phyloP scores from a whole-genome alignment of 2,329 filamentous ascomycete species.

The Thielaviopsis euricoi region DNA sequence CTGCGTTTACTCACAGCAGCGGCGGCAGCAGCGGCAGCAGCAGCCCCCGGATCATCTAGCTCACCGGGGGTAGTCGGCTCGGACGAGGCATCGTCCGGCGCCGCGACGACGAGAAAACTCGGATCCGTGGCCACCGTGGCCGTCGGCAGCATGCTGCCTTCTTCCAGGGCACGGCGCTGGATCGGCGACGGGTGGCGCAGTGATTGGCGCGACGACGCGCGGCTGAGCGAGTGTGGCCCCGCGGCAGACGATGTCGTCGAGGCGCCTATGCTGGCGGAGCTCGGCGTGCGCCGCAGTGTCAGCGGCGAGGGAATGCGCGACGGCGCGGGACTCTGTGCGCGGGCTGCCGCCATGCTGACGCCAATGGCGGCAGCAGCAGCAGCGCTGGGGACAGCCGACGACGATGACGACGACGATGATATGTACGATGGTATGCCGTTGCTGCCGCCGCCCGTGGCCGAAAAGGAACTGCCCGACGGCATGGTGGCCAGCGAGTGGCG shows the following conservation, averaged over 20 bases:
- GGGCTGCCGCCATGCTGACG: neutral
- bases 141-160: slow-evolving; percentile 8
- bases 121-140: neutral
- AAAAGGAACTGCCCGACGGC: neutral
- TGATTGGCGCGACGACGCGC: slow-evolving; percentile 7
- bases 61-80: slow-evolving; percentile 26
- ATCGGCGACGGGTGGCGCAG: slow-evolving; percentile 9
- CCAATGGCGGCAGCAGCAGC: slow-evolving; percentile 13
- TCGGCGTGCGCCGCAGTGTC: slow-evolving; percentile 5
- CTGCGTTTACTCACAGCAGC: slow-evolving; percentile 13
- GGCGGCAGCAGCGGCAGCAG: no score
- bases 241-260: neutral
- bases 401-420: neutral
- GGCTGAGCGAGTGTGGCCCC: slow-evolving; percentile 1
- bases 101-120: slow-evolving; percentile 45
- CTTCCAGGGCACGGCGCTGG: slow-evolving; percentile 5
- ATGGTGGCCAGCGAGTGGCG: slow-evolving; percentile 29
- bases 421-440: neutral
- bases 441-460: no score
- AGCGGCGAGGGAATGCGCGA: slow-evolving; percentile 7
- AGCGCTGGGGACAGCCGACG: slow-evolving; percentile 34
- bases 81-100: slow-evolving; percentile 42
- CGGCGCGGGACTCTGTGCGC: neutral
- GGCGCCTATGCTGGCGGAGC: slow-evolving; percentile 3
- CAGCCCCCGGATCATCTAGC: neutral